phyloP scores from a whole-genome alignment of 1,284 basidiomycete species.

The Irpex rosettiformis region DNA sequence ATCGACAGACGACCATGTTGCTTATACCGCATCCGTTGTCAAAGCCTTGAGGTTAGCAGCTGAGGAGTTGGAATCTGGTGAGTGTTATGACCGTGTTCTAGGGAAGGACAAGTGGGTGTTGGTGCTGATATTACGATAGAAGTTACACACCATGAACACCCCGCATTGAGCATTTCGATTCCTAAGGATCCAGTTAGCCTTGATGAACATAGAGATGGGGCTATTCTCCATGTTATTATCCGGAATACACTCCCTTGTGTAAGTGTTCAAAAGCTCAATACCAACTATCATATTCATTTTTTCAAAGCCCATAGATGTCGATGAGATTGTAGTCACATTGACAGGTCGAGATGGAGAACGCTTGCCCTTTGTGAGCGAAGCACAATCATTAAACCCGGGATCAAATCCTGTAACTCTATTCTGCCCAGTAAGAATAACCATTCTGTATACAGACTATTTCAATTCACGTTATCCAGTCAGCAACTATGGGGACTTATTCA shows the following conservation, averaged over 20 bases:
- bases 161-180: constrained; percentile 54
- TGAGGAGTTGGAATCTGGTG: constrained; percentile 56
- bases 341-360: constrained; percentile 56
- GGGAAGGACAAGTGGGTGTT: too few species aligned
- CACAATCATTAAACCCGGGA: constrained; percentile 47
- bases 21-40: constrained; percentile 55
- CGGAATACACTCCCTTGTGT: constrained; percentile 74
- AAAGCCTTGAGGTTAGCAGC: constrained; percentile 46
- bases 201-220: constrained; percentile 61
- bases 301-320: constrained; percentile 40
- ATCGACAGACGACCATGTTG: constrained; percentile 44
- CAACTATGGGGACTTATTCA: constrained; percentile 58
- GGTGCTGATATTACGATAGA: too few species aligned
- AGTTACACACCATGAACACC: constrained; percentile 62
- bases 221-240: constrained; percentile 52
- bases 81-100: too few species aligned
- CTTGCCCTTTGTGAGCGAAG: constrained; percentile 42
- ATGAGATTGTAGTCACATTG: constrained; percentile 49
- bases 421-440: constrained; percentile 55
- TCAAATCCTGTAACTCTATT: constrained; percentile 52
- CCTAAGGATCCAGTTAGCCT: constrained; percentile 39
- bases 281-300: constrained; percentile 5
- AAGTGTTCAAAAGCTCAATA: constrained; percentile 26
- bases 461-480: constrained; percentile 42
- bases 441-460: not conserved